phyloP scores from a whole-genome alignment of 768 basidiomycete species.

The Mycena vulgaris region DNA sequence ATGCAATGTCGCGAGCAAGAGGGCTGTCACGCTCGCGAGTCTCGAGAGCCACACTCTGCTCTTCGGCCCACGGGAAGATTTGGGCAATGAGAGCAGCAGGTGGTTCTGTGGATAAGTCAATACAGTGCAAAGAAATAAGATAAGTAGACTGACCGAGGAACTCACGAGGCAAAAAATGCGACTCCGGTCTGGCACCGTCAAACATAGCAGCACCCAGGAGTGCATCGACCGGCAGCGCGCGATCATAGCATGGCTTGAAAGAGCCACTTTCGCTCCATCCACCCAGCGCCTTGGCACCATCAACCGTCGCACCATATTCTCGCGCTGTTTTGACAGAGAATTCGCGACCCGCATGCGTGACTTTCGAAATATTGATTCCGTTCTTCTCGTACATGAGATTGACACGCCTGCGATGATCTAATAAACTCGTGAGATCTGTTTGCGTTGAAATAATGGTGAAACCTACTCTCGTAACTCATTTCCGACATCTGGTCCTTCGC shows the following conservation, averaged over 20 bases:
- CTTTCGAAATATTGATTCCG: conserved; percentile 45
- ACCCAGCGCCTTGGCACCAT: conserved; percentile 50
- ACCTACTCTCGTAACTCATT: conserved; percentile 18
- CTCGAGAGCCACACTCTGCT: conserved; percentile 27
- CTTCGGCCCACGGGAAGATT: conserved; percentile 49
- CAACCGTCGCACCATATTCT: conserved; percentile 45
- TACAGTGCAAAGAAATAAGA: neutral
- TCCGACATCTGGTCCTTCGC: conserved; percentile 6
- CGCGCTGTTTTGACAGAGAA: conserved; percentile 49
- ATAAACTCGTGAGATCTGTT: neutral
- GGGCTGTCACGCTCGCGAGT: neutral
- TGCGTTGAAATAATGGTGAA: neutral
- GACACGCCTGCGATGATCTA: conserved; percentile 48
- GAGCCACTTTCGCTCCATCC: conserved; percentile 48
- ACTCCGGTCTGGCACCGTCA: conserved; percentile 45
- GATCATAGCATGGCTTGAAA: conserved; percentile 48
- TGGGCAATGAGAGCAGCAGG: conserved; percentile 31
- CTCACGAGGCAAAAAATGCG: conserved; percentile 44
- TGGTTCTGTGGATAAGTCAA: conserved; percentile 34
- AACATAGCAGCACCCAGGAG: conserved; percentile 52
- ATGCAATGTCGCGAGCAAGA: conserved; percentile 41
- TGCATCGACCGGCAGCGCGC: conserved; percentile 45
- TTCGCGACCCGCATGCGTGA: conserved; percentile 49
- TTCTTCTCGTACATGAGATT: conserved; percentile 45
- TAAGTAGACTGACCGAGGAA: conserved; percentile 41